Conservation (phyloP, 352 stramenopile genomes). For the Phytophthora nicotianae region DNA sequence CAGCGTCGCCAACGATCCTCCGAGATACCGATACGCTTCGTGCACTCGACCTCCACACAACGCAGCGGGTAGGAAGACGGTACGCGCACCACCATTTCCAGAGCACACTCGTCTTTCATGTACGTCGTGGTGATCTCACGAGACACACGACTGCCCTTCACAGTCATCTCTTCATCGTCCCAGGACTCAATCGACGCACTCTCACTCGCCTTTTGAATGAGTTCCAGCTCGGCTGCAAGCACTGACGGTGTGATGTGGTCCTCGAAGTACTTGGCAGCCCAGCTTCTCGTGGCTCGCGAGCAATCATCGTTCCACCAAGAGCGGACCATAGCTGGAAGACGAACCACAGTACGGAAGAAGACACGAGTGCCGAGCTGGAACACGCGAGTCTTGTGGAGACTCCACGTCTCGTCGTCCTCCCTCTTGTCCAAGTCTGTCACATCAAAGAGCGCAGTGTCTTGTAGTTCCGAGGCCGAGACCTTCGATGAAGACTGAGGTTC, state of each 20-base stretch:
- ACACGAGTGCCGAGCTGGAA: constrained; percentile 63
- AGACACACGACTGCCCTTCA: constrained; percentile 88
- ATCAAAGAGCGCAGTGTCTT: constrained; percentile 56
- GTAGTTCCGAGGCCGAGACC: constrained; percentile 37
- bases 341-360: constrained; percentile 85
- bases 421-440: constrained; percentile 44
- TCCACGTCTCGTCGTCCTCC: constrained; percentile 34
- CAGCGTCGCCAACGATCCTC: constrained; percentile 92
- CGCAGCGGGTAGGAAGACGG: constrained; percentile 89
- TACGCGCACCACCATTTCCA: constrained; percentile 92
- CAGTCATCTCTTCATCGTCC: constrained; percentile 84
- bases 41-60: constrained; percentile 92
- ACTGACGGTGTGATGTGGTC: constrained; percentile 87
- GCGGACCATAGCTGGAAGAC: constrained; percentile 86
- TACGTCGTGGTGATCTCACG: constrained; percentile 92
- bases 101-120: constrained; percentile 91
- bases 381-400: constrained; percentile 46
- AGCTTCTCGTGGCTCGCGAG: constrained; percentile 75
- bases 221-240: constrained; percentile 71
- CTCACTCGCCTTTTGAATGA: constrained; percentile 71
- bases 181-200: constrained; percentile 42
- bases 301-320: constrained; percentile 93
- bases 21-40: constrained; percentile 89
- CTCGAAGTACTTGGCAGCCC: constrained; percentile 90
- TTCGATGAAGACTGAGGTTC: constrained; percentile 43